Conservation (phyloP, 495 filamentous ascomycete genomes). For the Penicillium simplicissimum region DNA sequence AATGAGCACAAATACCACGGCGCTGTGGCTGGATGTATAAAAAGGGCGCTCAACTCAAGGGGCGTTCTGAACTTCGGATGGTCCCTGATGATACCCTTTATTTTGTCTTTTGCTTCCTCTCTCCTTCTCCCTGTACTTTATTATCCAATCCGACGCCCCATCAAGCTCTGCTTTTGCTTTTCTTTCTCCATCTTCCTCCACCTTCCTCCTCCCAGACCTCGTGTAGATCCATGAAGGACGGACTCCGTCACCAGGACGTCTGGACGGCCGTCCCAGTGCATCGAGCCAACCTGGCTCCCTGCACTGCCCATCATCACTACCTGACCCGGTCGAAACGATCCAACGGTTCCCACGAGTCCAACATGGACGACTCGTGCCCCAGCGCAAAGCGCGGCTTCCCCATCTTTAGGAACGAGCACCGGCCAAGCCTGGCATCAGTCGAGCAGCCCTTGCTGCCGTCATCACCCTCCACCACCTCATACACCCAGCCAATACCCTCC, state of each 20-base stretch:
- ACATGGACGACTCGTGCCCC: neutral
- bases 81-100: too few relatives aligned
- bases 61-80: neutral
- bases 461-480: neutral
- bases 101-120: conserved; percentile 4
- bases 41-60: neutral
- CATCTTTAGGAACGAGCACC: conserved; percentile 7
- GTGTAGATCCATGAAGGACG: conserved; percentile 19
- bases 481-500: neutral
- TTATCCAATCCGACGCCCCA: neutral
- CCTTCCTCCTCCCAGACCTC: neutral
- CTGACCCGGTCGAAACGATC: conserved; percentile 14
- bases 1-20: neutral
- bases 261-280: conserved; percentile 18
- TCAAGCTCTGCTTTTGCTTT: neutral
- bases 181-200: conserved; percentile 1
- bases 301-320: conserved; percentile 18
- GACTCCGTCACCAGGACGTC: conserved; percentile 11
- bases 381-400: conserved; percentile 10
- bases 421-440: conserved; percentile 11
- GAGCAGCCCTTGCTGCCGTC: conserved; percentile 15
- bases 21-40: neutral
- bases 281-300: conserved; percentile 8
- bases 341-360: neutral
- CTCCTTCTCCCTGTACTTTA: neutral